Evolutionary conservation across 75 land plant species (phyloP).

Genomic region (Pinus albicaulis): DNA sequence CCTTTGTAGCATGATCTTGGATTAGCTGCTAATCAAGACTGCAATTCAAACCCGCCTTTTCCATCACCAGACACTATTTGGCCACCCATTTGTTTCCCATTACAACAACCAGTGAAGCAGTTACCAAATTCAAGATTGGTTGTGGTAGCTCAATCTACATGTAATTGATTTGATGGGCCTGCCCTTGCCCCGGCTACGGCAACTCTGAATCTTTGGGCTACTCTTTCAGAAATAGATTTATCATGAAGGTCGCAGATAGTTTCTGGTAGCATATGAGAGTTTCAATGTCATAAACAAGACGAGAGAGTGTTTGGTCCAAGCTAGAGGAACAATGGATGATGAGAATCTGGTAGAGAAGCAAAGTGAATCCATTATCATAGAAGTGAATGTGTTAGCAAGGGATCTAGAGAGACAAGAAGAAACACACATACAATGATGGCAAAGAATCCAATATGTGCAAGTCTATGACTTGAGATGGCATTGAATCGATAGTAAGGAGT

Average conservation of each 20-base stretch:
- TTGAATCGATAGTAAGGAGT: no score
- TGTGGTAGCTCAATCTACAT: slow-evolving; percentile 13
- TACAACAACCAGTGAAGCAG: slow-evolving; percentile 8
- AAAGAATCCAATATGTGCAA: no score
- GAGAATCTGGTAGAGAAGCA: no score
- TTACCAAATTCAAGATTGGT: slow-evolving; percentile 7
- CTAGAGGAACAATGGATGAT: no score
- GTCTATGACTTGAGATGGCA: no score
- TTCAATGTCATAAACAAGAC: no score
- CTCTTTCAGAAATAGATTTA: slow-evolving; percentile 46
- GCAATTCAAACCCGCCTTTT: neutral
- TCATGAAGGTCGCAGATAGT: neutral
- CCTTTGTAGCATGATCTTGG: neutral
- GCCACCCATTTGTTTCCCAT: neutral
- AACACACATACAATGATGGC: no score
- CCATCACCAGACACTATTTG: neutral
- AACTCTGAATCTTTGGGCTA: slow-evolving; percentile 72
- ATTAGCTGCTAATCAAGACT: slow-evolving; percentile 16
- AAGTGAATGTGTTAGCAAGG: no score
- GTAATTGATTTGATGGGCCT: slow-evolving; percentile 12
- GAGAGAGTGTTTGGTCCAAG: no score
- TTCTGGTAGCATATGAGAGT: no score
- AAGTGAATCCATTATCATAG: no score
- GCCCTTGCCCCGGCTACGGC: slow-evolving; percentile 11
- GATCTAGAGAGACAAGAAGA: no score